These are phyloP conservation scores for Kuraishia hungarica DNA, from an alignment of 805 yeast genomes.

Conservation along the genomic window DNA sequence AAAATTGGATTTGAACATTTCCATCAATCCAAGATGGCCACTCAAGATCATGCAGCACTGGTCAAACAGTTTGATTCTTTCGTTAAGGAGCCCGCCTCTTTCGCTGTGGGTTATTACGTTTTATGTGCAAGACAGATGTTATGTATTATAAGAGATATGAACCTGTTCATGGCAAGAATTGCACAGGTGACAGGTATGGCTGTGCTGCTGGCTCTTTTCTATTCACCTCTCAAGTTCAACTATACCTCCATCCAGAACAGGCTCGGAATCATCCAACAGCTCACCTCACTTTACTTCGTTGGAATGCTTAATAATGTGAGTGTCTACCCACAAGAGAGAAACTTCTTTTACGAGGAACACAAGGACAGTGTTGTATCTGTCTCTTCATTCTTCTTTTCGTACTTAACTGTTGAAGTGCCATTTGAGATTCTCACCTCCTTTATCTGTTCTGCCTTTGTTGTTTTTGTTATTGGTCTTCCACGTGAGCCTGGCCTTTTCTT, in stretches of 20 bases:
- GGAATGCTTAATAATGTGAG: constrained; percentile 77
- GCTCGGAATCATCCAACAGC: constrained; percentile 69
- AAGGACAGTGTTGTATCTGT: constrained; percentile 65
- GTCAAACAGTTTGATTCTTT: constrained; percentile 16
- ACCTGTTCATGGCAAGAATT: constrained; percentile 54
- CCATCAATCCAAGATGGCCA: constrained; percentile 3
- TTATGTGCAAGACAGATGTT: constrained; percentile 27
- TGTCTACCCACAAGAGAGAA: constrained; percentile 64
- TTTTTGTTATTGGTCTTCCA: constrained; percentile 68
- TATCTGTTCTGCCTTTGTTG: constrained; percentile 52
- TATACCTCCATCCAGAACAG: constrained; percentile 53
- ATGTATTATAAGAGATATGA: constrained; percentile 41
- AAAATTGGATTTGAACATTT: constrained; percentile 1
- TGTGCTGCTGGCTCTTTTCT: constrained; percentile 57
- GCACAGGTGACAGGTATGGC: constrained; percentile 60
- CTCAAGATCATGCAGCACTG: neutral
- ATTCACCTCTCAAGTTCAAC: constrained; percentile 45
- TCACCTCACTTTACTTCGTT: constrained; percentile 61
- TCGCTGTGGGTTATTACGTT: constrained; percentile 24
- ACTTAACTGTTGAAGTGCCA: constrained; percentile 57
- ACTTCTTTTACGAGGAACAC: constrained; percentile 72
- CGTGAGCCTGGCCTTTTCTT: constrained; percentile 61
- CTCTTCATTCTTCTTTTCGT: constrained; percentile 51
- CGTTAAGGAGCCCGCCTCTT: constrained; percentile 21
- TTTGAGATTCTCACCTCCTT: constrained; percentile 53